Percentiles rank a stretch among this genome's conserved stretches.
Evolutionary conservation across 768 basidiomycete genomes (phyloP).

Genomic region (Lactarius tabidus): DNA sequence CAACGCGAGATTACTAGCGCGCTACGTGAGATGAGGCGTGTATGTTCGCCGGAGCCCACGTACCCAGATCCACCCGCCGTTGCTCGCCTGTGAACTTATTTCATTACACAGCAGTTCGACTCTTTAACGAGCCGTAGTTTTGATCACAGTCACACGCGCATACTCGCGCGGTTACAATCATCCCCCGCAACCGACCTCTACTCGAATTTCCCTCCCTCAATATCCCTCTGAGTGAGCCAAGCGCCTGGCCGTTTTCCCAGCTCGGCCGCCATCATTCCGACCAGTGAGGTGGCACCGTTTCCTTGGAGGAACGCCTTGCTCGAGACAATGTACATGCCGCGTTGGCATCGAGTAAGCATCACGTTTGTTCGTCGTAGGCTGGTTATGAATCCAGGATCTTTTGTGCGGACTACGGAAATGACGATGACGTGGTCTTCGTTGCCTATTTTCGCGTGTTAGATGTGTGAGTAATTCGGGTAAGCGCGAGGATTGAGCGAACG

Average conservation of each 20-base stretch:
- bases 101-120: neutral
- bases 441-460: slow-evolving; percentile 40
- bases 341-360: slow-evolving; percentile 79
- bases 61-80: slow-evolving; percentile 5
- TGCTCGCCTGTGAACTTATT: slow-evolving; percentile 19
- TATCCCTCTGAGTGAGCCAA: slow-evolving; percentile 37
- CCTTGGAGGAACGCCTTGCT: slow-evolving; percentile 57
- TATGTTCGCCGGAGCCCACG: slow-evolving; percentile 24
- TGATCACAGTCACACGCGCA: neutral
- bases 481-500: slow-evolving; percentile 14
- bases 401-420: slow-evolving; percentile 64
- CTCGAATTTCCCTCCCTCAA: slow-evolving; percentile 37
- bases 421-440: slow-evolving; percentile 81
- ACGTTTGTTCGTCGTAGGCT: slow-evolving; percentile 75
- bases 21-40: slow-evolving; percentile 60
- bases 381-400: slow-evolving; percentile 60
- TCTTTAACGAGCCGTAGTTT: slow-evolving; percentile 4
- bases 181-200: neutral
- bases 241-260: slow-evolving; percentile 31
- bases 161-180: neutral
- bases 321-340: slow-evolving; percentile 71
- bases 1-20: slow-evolving; percentile 57
- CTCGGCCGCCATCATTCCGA: slow-evolving; percentile 38
- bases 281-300: slow-evolving; percentile 44
- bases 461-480: neutral